Conservation (phyloP, 257 asterid genomes). For the Osmanthus fragrans region DNA sequence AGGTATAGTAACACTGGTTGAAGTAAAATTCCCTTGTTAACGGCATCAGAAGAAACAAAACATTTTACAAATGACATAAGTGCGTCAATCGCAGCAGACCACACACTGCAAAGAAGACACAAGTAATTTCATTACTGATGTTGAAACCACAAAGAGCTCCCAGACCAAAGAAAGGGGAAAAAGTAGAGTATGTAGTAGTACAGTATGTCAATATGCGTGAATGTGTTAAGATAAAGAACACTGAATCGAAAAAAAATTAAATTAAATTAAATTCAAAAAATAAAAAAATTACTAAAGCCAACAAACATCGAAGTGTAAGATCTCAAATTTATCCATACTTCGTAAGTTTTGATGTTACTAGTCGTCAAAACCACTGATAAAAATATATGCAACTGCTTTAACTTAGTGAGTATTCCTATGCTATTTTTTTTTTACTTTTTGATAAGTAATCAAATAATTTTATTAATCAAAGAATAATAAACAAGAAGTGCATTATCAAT, state of each 20-base stretch:
- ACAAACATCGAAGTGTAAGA: neutral
- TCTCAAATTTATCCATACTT: neutral
- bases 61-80: slow-evolving; percentile 78
- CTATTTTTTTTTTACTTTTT: neutral
- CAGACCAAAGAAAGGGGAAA: slow-evolving; percentile 6
- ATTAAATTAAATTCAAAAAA: no score
- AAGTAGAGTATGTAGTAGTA: neutral
- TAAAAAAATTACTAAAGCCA: neutral
- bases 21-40: slow-evolving; percentile 72
- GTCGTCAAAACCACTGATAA: neutral
- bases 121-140: slow-evolving; percentile 22
- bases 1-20: slow-evolving; percentile 93
- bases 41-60: slow-evolving; percentile 73
- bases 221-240: slow-evolving; percentile 7
- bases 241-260: slow-evolving; percentile 3
- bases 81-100: slow-evolving; percentile 96
- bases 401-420: neutral
- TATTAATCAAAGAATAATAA: no score
- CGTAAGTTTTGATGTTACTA: neutral
- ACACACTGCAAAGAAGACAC: slow-evolving; percentile 60
- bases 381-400: neutral
- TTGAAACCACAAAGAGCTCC: slow-evolving; percentile 1
- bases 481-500: no score
- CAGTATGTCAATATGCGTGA: slow-evolving; percentile 9
- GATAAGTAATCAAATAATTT: no score